Evolutionary conservation across 176 grass and related monocot genomes (phyloP).

Genomic region (Eleusine coracana): DNA sequence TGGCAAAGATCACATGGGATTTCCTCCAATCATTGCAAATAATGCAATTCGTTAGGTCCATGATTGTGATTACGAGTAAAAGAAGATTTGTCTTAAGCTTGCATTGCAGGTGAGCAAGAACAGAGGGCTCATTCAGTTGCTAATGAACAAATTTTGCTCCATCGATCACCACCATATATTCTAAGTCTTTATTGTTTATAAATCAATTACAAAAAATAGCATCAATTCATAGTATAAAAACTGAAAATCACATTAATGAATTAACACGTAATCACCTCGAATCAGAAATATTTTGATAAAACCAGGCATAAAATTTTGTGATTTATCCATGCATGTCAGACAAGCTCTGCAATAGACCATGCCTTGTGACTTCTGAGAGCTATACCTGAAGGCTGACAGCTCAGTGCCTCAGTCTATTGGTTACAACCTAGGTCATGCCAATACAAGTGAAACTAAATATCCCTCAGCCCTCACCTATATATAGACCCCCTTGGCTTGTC

Average conservation of each 20-base stretch:
- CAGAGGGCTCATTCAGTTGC: not conserved
- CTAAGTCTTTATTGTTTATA: not conserved
- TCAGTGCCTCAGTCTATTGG: conserved; percentile 44
- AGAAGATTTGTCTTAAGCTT: conserved; percentile 35
- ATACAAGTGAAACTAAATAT: conserved; percentile 39
- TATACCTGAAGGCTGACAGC: conserved; percentile 44
- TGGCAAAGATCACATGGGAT: conserved; percentile 46
- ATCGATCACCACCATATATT: not conserved
- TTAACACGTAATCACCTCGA: not conserved
- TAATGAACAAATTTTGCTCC: not conserved
- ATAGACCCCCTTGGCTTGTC: conserved; percentile 29
- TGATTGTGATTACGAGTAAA: conserved; percentile 27
- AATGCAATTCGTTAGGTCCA: conserved; percentile 22
- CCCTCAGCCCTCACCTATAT: conserved; percentile 47
- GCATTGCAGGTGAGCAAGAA: conserved; percentile 28
- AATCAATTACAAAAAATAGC: not conserved
- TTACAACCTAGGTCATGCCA: conserved; percentile 48
- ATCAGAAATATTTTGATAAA: not conserved
- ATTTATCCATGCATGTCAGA: conserved; percentile 10
- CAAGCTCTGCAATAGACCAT: conserved; percentile 30
- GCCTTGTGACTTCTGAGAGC: conserved; percentile 19
- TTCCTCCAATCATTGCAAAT: conserved; percentile 48
- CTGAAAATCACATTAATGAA: not conserved
- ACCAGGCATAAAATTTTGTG: not conserved
- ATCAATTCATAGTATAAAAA: not conserved